phyloP scores from a whole-genome alignment of 768 basidiomycete genomes.

The Termitomyces sp. region DNA sequence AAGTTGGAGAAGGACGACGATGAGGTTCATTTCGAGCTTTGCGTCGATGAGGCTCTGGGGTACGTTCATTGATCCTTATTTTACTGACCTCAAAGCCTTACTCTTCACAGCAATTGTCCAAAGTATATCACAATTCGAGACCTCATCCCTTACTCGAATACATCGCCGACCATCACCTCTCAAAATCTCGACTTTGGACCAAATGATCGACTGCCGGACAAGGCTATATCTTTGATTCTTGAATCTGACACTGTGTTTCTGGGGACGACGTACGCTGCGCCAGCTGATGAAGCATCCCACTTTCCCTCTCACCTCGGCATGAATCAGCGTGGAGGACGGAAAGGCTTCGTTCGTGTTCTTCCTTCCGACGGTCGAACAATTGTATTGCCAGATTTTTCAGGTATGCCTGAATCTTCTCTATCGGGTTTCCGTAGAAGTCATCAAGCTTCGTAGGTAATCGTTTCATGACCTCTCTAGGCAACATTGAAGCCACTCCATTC shows the following conservation, averaged over 20 bases:
- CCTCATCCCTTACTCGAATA: slow-evolving; percentile 38
- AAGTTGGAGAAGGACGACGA: slow-evolving; percentile 27
- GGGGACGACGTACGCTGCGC: slow-evolving; percentile 47
- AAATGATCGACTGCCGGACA: slow-evolving; percentile 44
- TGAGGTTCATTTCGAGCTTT: slow-evolving; percentile 34
- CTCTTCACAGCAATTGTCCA: slow-evolving; percentile 52
- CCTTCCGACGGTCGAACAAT: slow-evolving; percentile 53
- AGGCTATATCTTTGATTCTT: slow-evolving; percentile 45
- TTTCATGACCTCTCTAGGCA: slow-evolving; percentile 61
- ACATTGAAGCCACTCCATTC: slow-evolving; percentile 53
- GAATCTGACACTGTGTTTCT: slow-evolving; percentile 53
- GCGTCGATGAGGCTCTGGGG: slow-evolving; percentile 59
- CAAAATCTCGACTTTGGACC: slow-evolving; percentile 29
- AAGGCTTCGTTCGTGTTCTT: slow-evolving; percentile 58
- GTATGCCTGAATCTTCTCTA: slow-evolving; percentile 23
- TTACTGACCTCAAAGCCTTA: background rate
- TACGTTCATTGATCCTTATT: slow-evolving; percentile 24
- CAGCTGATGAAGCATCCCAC: slow-evolving; percentile 29
- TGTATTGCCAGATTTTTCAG: slow-evolving; percentile 60
- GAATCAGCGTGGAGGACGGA: slow-evolving; percentile 64
- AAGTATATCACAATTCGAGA: slow-evolving; percentile 65
- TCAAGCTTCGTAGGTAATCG: slow-evolving; percentile 44
- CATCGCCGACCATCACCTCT: slow-evolving; percentile 36
- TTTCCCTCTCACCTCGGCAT: slow-evolving; percentile 60
- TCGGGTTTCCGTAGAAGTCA: slow-evolving; percentile 5